Evolutionary conservation across 192 early-diverging fungal genomes (phyloP).

Genomic region (Paraglomus occultum): DNA sequence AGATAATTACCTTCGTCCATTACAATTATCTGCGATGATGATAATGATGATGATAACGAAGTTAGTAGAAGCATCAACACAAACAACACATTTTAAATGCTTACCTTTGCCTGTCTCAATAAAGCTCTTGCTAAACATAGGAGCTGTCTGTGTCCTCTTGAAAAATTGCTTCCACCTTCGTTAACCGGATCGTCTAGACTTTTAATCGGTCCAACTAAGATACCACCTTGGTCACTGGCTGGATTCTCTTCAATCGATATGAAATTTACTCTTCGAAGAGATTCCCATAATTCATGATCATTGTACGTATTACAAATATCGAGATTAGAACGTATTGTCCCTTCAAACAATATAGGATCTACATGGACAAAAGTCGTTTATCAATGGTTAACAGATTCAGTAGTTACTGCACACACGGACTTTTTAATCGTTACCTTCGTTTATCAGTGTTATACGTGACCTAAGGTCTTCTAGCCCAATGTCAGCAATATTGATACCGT

Average conservation of each 20-base stretch:
- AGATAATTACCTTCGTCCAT: slow-evolving; percentile 48
- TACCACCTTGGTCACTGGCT: slow-evolving; percentile 17
- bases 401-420: background rate
- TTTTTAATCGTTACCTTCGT: slow-evolving; percentile 57
- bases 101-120: slow-evolving; percentile 62
- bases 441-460: slow-evolving; percentile 79
- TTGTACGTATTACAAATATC: slow-evolving; percentile 82
- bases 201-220: slow-evolving; percentile 39
- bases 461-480: slow-evolving; percentile 82
- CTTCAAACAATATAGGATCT: slow-evolving; percentile 54
- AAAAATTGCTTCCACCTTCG: slow-evolving; percentile 83
- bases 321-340: slow-evolving; percentile 75
- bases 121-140: slow-evolving; percentile 78
- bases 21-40: slow-evolving; percentile 33
- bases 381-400: background rate
- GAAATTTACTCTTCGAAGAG: slow-evolving; percentile 73
- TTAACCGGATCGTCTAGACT: slow-evolving; percentile 72
- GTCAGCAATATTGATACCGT: slow-evolving; percentile 71
- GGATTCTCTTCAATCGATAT: slow-evolving; percentile 37
- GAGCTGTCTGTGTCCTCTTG: slow-evolving; percentile 77
- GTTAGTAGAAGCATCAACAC: background rate
- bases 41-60: background rate
- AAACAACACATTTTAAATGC: background rate
- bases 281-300: slow-evolving; percentile 77
- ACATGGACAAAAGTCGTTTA: background rate